Percentiles rank a stretch among this genome's conserved stretches.
Conservation (phyloP, 2,329 filamentous ascomycete species). For the Colletotrichum sp. region DNA sequence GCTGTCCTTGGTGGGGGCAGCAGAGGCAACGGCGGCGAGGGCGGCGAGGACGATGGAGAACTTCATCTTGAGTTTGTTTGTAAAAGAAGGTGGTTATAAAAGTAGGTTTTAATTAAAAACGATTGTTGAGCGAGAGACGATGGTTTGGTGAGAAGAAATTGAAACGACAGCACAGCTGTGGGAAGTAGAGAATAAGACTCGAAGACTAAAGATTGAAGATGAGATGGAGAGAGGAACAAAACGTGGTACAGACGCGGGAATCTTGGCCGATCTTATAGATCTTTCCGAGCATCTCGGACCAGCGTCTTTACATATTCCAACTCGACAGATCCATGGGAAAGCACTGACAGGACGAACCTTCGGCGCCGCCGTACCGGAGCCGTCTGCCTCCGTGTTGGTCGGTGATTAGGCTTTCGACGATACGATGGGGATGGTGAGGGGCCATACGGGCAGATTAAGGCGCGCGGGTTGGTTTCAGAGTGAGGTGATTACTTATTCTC, state of each 20-base stretch:
- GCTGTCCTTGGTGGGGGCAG: slow-evolving; percentile 16
- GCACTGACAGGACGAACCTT: background rate
- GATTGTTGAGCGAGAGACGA: slow-evolving; percentile 4
- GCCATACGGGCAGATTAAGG: background rate
- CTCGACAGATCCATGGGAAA: background rate
- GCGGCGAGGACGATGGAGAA: slow-evolving; percentile 34
- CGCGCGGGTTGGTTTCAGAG: background rate
- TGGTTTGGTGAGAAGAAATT: background rate
- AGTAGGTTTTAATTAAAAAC: background rate
- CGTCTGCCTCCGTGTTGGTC: background rate
- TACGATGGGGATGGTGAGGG: background rate
- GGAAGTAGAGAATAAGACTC: background rate
- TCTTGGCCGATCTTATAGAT: slow-evolving; percentile 1
- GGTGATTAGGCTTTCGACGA: background rate
- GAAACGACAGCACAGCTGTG: slow-evolving; percentile 13
- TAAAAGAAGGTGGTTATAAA: slow-evolving; percentile 15
- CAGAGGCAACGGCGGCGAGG: slow-evolving; percentile 31
- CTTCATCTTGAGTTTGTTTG: slow-evolving; percentile 30
- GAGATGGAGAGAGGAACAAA: background rate
- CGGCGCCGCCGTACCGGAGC: background rate
- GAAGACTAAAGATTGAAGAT: slow-evolving; percentile 1
- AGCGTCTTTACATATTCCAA: background rate
- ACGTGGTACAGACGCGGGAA: background rate
- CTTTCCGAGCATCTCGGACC: background rate
- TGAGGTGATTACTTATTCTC: background rate